These are phyloP conservation scores for Eutypa lata DNA, from an alignment of 2,329 filamentous ascomycete species.

Conservation along the genomic window DNA sequence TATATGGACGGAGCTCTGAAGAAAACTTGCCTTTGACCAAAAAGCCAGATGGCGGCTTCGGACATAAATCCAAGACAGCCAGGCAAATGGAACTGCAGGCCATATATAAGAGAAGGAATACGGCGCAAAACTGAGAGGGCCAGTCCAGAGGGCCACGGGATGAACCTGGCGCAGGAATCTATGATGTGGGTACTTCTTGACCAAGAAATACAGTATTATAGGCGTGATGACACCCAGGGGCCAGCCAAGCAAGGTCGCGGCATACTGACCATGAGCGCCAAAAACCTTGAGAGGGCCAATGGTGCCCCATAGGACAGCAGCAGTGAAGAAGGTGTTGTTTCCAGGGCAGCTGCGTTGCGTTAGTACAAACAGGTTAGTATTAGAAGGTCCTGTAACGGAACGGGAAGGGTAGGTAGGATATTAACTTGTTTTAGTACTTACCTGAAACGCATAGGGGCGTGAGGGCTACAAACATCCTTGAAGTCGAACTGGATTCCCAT, in stretches of 20 bases:
- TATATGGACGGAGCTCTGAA: too few species aligned
- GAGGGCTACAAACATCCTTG: conserved; percentile 42
- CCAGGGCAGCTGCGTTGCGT: conserved; percentile 50
- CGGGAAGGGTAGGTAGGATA: too few species aligned
- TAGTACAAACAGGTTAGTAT: too few species aligned
- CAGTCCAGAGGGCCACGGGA: conserved; percentile 23
- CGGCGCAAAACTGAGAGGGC: conserved; percentile 14
- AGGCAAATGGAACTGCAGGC: conserved; percentile 45
- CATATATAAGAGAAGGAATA: conserved; percentile 47
- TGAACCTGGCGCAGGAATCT: conserved; percentile 22
- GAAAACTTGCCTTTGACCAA: conserved; percentile 16
- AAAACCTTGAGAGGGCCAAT: conserved; percentile 37
- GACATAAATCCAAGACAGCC: conserved; percentile 41
- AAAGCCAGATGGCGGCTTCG: conserved; percentile 19
- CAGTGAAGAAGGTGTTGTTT: conserved; percentile 55
- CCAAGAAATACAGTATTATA: conserved; percentile 24
- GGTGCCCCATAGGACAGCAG: conserved; percentile 40
- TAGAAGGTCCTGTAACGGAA: too few species aligned
- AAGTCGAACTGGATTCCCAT: conserved; percentile 40
- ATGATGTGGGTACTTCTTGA: conserved; percentile 21
- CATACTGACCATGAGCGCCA: conserved; percentile 33
- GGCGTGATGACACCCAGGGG: conserved; percentile 30
- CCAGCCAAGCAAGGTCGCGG: conserved; percentile 28
- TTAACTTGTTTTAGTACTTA: too few species aligned
- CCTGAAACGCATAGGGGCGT: conserved; percentile 33